Evolutionary conservation across 2,329 filamentous ascomycete species (phyloP), one percentile per base, ranked within the genome.

Genomic region (Penicillium hesseltinei): DNA sequence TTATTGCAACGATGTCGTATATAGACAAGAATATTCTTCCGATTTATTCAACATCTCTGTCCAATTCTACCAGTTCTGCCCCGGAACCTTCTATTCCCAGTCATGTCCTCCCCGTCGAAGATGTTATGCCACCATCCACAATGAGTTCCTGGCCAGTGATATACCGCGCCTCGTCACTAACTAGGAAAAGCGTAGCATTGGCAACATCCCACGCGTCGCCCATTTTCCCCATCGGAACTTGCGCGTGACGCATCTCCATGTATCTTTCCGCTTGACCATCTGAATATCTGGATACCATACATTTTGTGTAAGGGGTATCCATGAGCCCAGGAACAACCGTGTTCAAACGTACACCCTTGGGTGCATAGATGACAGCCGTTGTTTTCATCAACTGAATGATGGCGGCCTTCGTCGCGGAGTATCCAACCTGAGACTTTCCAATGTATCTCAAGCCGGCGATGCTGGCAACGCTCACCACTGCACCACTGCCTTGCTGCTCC

Each of bases 321-420:
- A 85, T 84, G 55, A 86, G 65, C 0, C 83, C 83, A 0, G 83
- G 83, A 0, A 84, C 79, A 0, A 85, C 80, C 0, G 78, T 77
- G 61, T 86, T 86, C 35, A 85, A 21, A 17, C 66, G 39, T 4
- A 84, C 75, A 0, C 76, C 52, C 21, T 63, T 69, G 3, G 51
- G 57, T 9, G 66, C 67, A 59, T 71, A 72, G 0, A 82, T 78
- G 1, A 84, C 74, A 0, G 78, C 78, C 0, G 79, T 83, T 0
- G 77, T 72, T 47, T 79, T 79, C 29, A 79, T 78, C 48, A 83
- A 82, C 23, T 81, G 77, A 56, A 82, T 72, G 1, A 83, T 74
- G 0, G 79, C 81, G 0, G 81, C 81, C 62, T 84, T 83, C 1
- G 79, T 71, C 0, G 80, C 73, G 15, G 79, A 80, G 62, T 85